Evolutionary conservation across 306 rosid genomes (phyloP).

Genomic region (Vachellia collinsii): DNA sequence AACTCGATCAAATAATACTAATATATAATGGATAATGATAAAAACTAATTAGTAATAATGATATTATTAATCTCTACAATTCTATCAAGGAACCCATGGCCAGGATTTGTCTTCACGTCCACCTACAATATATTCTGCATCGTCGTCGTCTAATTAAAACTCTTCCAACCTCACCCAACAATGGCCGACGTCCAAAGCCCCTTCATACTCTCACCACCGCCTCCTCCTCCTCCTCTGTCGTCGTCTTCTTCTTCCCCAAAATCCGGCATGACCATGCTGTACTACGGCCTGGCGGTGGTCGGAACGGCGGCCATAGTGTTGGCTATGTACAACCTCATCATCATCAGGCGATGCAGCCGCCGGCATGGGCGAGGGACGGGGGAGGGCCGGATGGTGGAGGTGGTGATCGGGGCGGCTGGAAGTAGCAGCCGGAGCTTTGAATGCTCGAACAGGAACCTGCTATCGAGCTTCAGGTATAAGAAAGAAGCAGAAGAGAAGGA

Average conservation of each 20-base stretch:
- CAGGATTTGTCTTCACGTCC: conserved; percentile 20
- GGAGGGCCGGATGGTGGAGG: conserved; percentile 3
- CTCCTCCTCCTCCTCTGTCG: background rate
- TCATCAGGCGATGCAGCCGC: conserved; percentile 46
- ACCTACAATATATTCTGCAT: conserved; percentile 20
- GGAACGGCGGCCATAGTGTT: conserved; percentile 59
- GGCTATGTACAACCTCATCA: conserved; percentile 58
- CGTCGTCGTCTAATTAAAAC: conserved; percentile 12
- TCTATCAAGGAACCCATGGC: background rate
- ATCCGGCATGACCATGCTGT: conserved; percentile 55
- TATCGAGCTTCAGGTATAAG: conserved; percentile 72
- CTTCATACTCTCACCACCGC: conserved; percentile 36
- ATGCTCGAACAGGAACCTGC: conserved; percentile 35
- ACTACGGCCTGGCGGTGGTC: conserved; percentile 64
- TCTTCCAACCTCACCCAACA: conserved; percentile 12
- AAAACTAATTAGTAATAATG: background rate
- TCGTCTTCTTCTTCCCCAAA: conserved; percentile 25
- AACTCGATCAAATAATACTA: conserved; percentile 22
- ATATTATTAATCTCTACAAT: background rate
- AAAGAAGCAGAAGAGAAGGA: conserved; percentile 34
- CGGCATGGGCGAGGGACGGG: conserved; percentile 1
- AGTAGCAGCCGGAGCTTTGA: conserved; percentile 39
- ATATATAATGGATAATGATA: conserved; percentile 22
- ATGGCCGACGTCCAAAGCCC: conserved; percentile 43
- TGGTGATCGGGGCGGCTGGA: background rate